phyloP scores from a whole-genome alignment of 2,329 filamentous ascomycete species.

The Cercospora brassicicola region DNA sequence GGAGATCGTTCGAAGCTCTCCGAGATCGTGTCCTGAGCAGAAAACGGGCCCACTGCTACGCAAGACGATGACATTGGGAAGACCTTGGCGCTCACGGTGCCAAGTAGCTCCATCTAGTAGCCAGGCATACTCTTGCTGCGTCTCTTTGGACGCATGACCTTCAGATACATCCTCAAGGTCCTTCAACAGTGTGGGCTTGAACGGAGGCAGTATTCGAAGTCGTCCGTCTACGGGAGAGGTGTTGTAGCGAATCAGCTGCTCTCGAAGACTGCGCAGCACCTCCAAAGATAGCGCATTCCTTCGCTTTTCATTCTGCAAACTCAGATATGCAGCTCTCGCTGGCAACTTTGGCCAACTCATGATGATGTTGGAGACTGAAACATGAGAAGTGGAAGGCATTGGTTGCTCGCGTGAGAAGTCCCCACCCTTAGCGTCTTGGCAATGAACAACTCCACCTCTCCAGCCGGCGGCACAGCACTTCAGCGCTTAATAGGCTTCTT shows the following conservation, averaged over 20 bases:
- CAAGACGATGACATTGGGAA: conserved; percentile 23
- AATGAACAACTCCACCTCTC: neutral
- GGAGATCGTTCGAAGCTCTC: conserved; percentile 21
- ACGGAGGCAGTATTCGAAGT: conserved; percentile 21
- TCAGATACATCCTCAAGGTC: conserved; percentile 16
- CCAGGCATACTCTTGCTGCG: conserved; percentile 10
- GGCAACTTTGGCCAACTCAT: conserved; percentile 19
- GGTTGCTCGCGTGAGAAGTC: neutral
- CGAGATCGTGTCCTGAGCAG: conserved; percentile 24
- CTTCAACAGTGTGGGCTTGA: conserved; percentile 16
- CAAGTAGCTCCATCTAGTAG: conserved; percentile 18
- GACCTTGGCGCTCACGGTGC: conserved; percentile 16
- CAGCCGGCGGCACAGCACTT: neutral
- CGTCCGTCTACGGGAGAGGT: conserved; percentile 21
- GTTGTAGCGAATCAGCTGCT: conserved; percentile 23
- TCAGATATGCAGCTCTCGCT: conserved; percentile 22
- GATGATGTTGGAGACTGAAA: conserved; percentile 46
- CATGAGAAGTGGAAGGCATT: conserved; percentile 35
- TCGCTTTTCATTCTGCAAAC: conserved; percentile 20
- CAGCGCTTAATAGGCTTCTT: neutral
- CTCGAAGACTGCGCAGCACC: conserved; percentile 18
- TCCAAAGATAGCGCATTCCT: conserved; percentile 23
- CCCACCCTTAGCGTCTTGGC: conserved; percentile 1
- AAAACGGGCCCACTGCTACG: conserved; percentile 25
- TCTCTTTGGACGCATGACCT: neutral